phyloP scores from a whole-genome alignment of 2,329 filamentous ascomycete species.

The Penicillium italicum region DNA sequence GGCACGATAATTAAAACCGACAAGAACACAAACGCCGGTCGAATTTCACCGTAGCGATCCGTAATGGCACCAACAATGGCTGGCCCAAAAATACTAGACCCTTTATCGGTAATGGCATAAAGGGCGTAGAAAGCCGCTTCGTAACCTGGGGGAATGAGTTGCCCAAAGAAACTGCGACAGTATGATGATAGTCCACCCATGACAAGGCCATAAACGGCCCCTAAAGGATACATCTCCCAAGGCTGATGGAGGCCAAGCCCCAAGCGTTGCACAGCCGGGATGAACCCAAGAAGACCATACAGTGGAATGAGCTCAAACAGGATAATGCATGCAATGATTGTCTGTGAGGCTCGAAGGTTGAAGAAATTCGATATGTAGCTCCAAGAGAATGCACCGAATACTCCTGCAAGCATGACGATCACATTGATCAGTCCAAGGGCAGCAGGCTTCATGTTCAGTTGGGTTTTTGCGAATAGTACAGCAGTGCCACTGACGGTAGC shows the following conservation, averaged over 20 bases:
- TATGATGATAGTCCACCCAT: slow-evolving; percentile 90
- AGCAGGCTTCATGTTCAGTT: slow-evolving; percentile 82
- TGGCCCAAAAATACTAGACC: slow-evolving; percentile 87
- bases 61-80: slow-evolving; percentile 92
- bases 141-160: slow-evolving; percentile 88
- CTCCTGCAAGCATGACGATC: slow-evolving; percentile 78
- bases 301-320: slow-evolving; percentile 90
- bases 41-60: slow-evolving; percentile 73
- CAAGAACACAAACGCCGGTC: slow-evolving; percentile 88
- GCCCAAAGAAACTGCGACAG: slow-evolving; percentile 86
- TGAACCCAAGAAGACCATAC: slow-evolving; percentile 83
- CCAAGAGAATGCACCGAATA: slow-evolving; percentile 88
- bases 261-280: slow-evolving; percentile 70
- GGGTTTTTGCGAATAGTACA: slow-evolving; percentile 91
- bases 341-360: slow-evolving; percentile 72
- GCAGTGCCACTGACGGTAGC: slow-evolving; percentile 93
- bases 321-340: slow-evolving; percentile 84
- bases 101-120: slow-evolving; percentile 97
- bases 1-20: slow-evolving; percentile 79
- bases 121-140: slow-evolving; percentile 96
- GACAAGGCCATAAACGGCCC: slow-evolving; percentile 86
- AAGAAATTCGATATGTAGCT: slow-evolving; percentile 69
- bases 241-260: slow-evolving; percentile 86
- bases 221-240: slow-evolving; percentile 95
- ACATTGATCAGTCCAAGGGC: slow-evolving; percentile 90